Evolutionary conservation across 441 rosid species (phyloP), one percentile per base, ranked within the genome.

Genomic region (Adansonia grandidieri): DNA sequence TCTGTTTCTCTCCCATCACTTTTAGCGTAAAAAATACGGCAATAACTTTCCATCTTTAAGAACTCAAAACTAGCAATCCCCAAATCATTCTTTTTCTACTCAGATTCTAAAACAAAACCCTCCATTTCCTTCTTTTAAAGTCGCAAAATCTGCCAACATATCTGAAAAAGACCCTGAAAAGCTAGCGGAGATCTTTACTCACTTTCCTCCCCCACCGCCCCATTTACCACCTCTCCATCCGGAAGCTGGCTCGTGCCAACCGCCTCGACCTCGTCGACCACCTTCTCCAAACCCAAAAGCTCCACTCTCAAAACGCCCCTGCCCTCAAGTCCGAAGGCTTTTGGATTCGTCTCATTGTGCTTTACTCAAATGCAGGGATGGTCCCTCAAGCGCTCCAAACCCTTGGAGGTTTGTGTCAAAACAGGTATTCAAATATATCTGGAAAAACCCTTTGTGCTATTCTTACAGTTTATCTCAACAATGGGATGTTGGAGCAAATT

Each of bases 131-230:
- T 74, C 81, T 40, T 80, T 83, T 68, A 79, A 81, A 9, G 83
- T 79, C 1, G 85, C 69, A 9, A 83, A 80, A 81, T 74, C 77
- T 10, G 85, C 83, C 63, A 80, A 80, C 20, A 44, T 77, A 9
- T 53, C 85, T 47, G 83, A 80, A 17, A 58, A 74, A 11, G 53
- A 74, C 76, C 85, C 85, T 19, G 85, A 83, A 70, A 80, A 69
- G 32, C 69, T 83, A 40, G 80, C 83, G 47, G 40, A 73, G 11
- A 76, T 83, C 32, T 83, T 56, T 77, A 71, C 77, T 83, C 66
- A 80, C 82, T 70, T 77, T 83, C 79, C 79, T 54, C 78, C 85
- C 79, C 79, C 83, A 83, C 74, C 85, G 85, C 51, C 85, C 81
- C 63, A 78, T 80, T 32, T 83, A 80, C 73, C 74, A 73, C 17